phyloP scores from a whole-genome alignment of 2,329 filamentous ascomycete genomes.

The Pseudogymnoascus sp. region DNA sequence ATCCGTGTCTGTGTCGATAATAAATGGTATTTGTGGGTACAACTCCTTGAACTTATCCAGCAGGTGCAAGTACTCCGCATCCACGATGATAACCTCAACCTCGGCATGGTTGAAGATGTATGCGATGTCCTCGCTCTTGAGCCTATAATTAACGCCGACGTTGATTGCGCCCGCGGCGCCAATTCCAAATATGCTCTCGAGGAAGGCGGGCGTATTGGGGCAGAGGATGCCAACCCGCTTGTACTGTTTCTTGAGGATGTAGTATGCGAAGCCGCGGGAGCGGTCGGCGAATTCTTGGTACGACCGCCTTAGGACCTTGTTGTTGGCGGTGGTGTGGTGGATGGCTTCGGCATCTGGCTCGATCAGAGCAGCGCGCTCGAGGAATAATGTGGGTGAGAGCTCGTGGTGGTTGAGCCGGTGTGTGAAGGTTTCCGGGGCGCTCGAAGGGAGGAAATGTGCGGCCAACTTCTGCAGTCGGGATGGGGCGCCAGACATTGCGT shows the following conservation, averaged over 20 bases:
- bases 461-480: conserved; percentile 53
- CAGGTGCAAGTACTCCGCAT: conserved; percentile 67
- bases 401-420: conserved; percentile 52
- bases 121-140: conserved; percentile 76
- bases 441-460: conserved; percentile 38
- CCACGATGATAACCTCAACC: conserved; percentile 79
- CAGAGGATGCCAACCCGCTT: conserved; percentile 76
- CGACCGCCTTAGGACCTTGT: conserved; percentile 61
- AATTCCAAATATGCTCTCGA: conserved; percentile 84
- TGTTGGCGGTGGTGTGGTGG: conserved; percentile 75
- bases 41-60: conserved; percentile 56
- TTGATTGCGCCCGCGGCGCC: conserved; percentile 72
- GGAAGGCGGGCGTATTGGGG: conserved; percentile 89
- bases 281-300: conserved; percentile 82
- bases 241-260: conserved; percentile 63
- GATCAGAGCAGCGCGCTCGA: conserved; percentile 77
- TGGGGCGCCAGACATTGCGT: conserved; percentile 30
- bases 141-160: conserved; percentile 63
- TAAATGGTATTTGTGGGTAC: conserved; percentile 57
- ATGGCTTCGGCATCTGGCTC: conserved; percentile 81
- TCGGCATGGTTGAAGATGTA: conserved; percentile 89
- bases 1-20: conserved; percentile 79
- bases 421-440: conserved; percentile 21
- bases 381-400: conserved; percentile 79
- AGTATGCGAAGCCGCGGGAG: conserved; percentile 81